phyloP scores from a whole-genome alignment of 306 rosid genomes.

The Vicia villosa region DNA sequence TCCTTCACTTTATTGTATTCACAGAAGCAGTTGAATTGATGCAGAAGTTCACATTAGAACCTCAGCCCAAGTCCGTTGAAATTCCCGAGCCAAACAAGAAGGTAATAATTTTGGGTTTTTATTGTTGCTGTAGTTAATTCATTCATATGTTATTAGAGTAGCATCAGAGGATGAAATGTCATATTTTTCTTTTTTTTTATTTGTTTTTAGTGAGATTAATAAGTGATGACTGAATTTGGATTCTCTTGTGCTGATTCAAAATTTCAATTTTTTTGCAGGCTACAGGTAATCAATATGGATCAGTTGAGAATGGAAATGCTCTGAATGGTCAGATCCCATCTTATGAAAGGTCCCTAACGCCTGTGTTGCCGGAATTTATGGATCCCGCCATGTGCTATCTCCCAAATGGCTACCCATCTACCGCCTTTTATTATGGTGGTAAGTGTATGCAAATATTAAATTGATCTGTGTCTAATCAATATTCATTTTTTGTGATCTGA shows the following conservation, averaged over 20 bases:
- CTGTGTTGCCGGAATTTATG: constrained; percentile 62
- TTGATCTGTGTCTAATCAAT: background rate
- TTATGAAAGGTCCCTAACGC: constrained; percentile 76
- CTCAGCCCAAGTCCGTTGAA: constrained; percentile 83
- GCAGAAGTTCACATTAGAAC: constrained; percentile 78
- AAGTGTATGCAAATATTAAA: background rate
- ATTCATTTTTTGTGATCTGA: background rate
- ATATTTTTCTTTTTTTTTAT: background rate
- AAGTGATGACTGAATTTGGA: background rate
- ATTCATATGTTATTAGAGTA: too few species aligned
- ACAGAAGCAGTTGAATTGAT: constrained; percentile 88
- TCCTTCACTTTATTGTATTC: constrained; percentile 56
- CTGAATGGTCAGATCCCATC: constrained; percentile 71
- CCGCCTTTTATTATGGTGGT: constrained; percentile 88
- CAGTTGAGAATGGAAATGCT: constrained; percentile 73
- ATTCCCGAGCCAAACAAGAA: constrained; percentile 82
- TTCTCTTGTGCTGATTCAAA: background rate
- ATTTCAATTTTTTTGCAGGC: constrained; percentile 45
- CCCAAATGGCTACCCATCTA: constrained; percentile 70
- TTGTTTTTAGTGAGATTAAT: background rate
- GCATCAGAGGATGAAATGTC: background rate
- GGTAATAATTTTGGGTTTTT: constrained; percentile 39
- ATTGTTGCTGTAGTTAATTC: background rate
- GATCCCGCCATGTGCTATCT: constrained; percentile 81
- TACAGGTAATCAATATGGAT: constrained; percentile 68